phyloP scores from a whole-genome alignment of 192 early-diverging fungal species.

The Backusella westeae region DNA sequence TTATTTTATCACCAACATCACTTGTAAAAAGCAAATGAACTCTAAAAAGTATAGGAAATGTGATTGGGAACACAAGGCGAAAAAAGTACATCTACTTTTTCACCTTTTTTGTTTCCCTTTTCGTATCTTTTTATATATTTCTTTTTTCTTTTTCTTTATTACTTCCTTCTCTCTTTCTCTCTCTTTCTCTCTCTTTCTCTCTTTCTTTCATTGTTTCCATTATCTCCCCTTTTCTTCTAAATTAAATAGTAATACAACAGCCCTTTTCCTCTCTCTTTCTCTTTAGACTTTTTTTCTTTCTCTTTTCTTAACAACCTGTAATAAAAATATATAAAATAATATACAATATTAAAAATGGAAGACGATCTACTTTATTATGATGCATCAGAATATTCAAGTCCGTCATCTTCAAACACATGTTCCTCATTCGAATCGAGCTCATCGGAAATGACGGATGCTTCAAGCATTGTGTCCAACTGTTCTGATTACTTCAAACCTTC shows the following conservation, averaged over 20 bases:
- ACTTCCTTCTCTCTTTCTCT: not conserved
- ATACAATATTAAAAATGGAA: not conserved
- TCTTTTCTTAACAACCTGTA: not conserved
- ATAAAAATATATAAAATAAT: not conserved
- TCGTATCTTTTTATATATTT: not conserved
- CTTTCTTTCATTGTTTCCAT: too few relatives aligned
- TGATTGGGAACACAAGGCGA: not conserved
- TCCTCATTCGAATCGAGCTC: conserved; percentile 1
- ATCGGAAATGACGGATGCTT: conserved; percentile 1
- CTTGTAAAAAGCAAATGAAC: not conserved
- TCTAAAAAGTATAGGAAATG: not conserved
- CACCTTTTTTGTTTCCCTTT: conserved; percentile 1
- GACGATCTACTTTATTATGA: not conserved
- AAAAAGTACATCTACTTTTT: conserved; percentile 2
- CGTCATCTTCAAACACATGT: conserved; percentile 3
- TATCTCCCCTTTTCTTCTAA: not conserved
- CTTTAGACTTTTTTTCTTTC: not conserved
- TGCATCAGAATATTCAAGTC: not conserved
- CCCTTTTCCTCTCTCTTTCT: not conserved
- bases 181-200: not conserved
- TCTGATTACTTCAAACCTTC: not conserved
- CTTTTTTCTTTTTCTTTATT: not conserved
- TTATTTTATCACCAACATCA: not conserved
- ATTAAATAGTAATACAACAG: not conserved
- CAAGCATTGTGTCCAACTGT: not conserved